Conservation (phyloP, 2,329 filamentous ascomycete species). For the Davidsoniella neocaledoniae region DNA sequence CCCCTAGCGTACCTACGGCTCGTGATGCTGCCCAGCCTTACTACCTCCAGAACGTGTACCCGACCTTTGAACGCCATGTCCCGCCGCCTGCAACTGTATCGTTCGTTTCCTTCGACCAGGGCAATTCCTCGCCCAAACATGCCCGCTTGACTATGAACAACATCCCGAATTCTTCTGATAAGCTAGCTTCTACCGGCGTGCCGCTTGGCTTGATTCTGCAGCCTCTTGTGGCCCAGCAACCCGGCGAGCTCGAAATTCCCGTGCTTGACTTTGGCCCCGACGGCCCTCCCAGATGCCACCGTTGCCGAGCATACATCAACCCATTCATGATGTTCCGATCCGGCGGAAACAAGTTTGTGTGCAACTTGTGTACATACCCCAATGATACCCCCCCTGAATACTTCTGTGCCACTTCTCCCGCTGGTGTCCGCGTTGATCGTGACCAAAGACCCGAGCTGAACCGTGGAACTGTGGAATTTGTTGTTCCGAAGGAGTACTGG, state of each 20-base stretch:
- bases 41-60: slow-evolving; percentile 77
- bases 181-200: slow-evolving; percentile 61
- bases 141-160: slow-evolving; percentile 84
- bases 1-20: slow-evolving; percentile 76
- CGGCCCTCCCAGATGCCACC: slow-evolving; percentile 77
- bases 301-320: slow-evolving; percentile 94
- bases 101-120: slow-evolving; percentile 89
- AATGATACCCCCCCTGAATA: slow-evolving; percentile 86
- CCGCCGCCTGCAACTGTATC: slow-evolving; percentile 78
- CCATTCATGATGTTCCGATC: slow-evolving; percentile 96
- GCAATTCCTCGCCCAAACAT: slow-evolving; percentile 90
- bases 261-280: slow-evolving; percentile 87
- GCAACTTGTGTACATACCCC: slow-evolving; percentile 94
- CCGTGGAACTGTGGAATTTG: slow-evolving; percentile 84
- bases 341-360: slow-evolving; percentile 91
- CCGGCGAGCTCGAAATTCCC: slow-evolving; percentile 74
- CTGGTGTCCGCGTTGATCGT: slow-evolving; percentile 74
- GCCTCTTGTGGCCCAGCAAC: slow-evolving; percentile 65
- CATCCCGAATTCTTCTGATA: slow-evolving; percentile 70
- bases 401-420: slow-evolving; percentile 77
- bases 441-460: slow-evolving; percentile 78
- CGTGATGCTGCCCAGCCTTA: slow-evolving; percentile 69
- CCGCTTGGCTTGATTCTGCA: slow-evolving; percentile 81
- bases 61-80: slow-evolving; percentile 86
- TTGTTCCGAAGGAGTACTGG: slow-evolving; percentile 98